A percentile compares a stretch with the other conserved stretches of the same genome.
phyloP scores from a whole-genome alignment of 2,329 filamentous ascomycete genomes.

The Penicillium sp. region DNA sequence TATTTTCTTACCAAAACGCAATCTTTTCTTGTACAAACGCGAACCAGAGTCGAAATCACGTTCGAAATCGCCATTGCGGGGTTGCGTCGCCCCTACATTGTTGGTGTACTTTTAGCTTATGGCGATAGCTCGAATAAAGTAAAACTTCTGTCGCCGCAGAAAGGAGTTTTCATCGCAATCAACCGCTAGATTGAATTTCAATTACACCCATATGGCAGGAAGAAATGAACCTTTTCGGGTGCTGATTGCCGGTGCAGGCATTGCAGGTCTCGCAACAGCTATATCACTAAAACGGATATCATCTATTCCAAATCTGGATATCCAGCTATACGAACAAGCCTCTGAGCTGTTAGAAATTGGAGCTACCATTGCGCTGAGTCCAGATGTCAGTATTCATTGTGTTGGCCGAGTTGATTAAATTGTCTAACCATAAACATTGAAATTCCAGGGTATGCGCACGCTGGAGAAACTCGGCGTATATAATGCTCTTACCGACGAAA shows the following conservation, averaged over 20 bases:
- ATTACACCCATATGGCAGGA: slow-evolving; percentile 1
- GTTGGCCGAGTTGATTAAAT: neutral
- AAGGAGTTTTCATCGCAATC: neutral
- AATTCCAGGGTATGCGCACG: slow-evolving; percentile 45
- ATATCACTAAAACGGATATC: slow-evolving; percentile 40
- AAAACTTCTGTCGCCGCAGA: neutral
- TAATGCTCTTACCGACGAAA: slow-evolving; percentile 45
- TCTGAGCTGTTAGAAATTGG: slow-evolving; percentile 29
- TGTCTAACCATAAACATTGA: neutral
- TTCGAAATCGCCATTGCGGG: slow-evolving; percentile 15
- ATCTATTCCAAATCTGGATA: slow-evolving; percentile 35
- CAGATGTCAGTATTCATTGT: slow-evolving; percentile 41
- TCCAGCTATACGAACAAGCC: slow-evolving; percentile 54
- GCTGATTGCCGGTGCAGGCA: slow-evolving; percentile 53
- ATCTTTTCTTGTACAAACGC: neutral
- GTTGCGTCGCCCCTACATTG: slow-evolving; percentile 13
- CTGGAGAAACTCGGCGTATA: slow-evolving; percentile 52
- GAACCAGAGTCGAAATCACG: slow-evolving; percentile 5
- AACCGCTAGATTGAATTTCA: neutral
- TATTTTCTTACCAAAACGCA: neutral
- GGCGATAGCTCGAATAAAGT: neutral
- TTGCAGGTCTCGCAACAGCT: slow-evolving; percentile 50
- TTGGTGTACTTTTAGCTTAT: slow-evolving; percentile 26
- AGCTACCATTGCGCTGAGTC: slow-evolving; percentile 36
- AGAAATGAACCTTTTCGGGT: slow-evolving; percentile 28